Percentiles rank a stretch among this genome's conserved stretches.
Conservation (phyloP, 805 yeast species). For the Isabelozyma rhagii region DNA sequence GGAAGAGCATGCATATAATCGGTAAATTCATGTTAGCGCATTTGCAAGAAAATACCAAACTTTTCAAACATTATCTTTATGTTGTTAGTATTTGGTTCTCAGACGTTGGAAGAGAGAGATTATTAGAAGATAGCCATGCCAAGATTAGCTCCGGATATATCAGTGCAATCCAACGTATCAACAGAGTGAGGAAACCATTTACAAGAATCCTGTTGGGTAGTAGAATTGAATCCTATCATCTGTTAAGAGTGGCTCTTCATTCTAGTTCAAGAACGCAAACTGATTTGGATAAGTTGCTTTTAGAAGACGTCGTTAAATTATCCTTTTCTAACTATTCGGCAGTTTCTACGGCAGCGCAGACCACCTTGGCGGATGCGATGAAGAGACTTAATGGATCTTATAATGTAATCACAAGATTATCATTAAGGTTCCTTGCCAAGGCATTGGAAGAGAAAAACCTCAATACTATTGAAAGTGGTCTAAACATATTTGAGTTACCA, state of each 20-base stretch:
- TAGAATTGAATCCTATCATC: constrained; percentile 69
- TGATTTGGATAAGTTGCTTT: constrained; percentile 55
- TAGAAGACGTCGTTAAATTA: constrained; percentile 62
- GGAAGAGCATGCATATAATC: constrained; percentile 59
- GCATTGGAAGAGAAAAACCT: constrained; percentile 45
- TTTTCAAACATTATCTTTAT: constrained; percentile 59
- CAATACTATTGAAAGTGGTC: constrained; percentile 61
- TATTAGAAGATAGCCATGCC: constrained; percentile 56
- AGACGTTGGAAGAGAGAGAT: constrained; percentile 73
- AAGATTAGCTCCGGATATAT: constrained; percentile 54
- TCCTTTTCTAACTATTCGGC: constrained; percentile 70
- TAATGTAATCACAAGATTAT: constrained; percentile 45
- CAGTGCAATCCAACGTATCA: constrained; percentile 57
- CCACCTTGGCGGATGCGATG: constrained; percentile 63
- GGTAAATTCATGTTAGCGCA: constrained; percentile 44
- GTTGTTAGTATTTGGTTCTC: constrained; percentile 74
- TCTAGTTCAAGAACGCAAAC: constrained; percentile 73
- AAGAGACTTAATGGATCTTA: constrained; percentile 69
- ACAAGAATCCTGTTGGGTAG: constrained; percentile 80
- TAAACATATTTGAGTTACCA: constrained; percentile 54
- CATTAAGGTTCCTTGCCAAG: constrained; percentile 47
- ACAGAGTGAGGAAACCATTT: constrained; percentile 62
- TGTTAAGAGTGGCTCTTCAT: constrained; percentile 67
- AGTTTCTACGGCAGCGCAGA: constrained; percentile 68
- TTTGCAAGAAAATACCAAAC: constrained; percentile 60